Percentiles rank a stretch among this genome's conserved stretches.
Evolutionary conservation across 306 rosid species (phyloP).

Genomic region (Hylodesmum podocarpum): DNA sequence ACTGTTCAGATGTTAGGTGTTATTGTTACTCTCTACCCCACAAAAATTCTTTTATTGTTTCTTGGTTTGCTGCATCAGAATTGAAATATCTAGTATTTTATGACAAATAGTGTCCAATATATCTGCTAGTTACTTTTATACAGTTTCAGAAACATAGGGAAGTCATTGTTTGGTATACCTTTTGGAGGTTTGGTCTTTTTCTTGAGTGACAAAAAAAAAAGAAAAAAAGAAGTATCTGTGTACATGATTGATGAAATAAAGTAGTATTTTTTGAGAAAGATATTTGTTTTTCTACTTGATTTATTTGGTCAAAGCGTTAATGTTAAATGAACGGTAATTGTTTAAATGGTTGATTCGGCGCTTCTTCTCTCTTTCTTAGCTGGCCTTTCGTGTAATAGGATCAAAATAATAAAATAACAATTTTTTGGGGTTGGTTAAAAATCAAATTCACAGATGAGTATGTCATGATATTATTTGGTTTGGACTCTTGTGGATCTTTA

Average conservation of each 20-base stretch:
- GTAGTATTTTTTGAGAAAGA: neutral
- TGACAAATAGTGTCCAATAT: constrained; percentile 11
- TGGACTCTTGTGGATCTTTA: too few species aligned
- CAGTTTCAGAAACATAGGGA: neutral
- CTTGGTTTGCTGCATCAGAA: constrained; percentile 3
- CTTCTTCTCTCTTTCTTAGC: too few species aligned
- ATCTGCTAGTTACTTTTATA: neutral
- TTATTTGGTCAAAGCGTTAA: too few species aligned
- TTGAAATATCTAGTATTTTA: constrained; percentile 36
- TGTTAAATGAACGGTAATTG: too few species aligned
- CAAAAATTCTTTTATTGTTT: neutral
- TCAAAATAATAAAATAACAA: too few species aligned
- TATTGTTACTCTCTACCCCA: neutral
- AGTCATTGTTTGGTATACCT: neutral
- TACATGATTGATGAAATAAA: neutral
- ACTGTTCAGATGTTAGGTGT: constrained; percentile 13
- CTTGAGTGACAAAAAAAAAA: too few species aligned
- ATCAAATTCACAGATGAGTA: too few species aligned
- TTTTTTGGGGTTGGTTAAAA: too few species aligned
- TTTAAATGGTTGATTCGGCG: too few species aligned
- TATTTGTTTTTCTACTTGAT: neutral
- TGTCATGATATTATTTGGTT: too few species aligned
- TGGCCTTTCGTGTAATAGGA: too few species aligned
- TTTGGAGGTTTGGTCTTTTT: neutral
- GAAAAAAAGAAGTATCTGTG: neutral